Evolutionary conservation across 495 filamentous ascomycete species (phyloP).

Genomic region (Hypomontagnella submonticulosa): DNA sequence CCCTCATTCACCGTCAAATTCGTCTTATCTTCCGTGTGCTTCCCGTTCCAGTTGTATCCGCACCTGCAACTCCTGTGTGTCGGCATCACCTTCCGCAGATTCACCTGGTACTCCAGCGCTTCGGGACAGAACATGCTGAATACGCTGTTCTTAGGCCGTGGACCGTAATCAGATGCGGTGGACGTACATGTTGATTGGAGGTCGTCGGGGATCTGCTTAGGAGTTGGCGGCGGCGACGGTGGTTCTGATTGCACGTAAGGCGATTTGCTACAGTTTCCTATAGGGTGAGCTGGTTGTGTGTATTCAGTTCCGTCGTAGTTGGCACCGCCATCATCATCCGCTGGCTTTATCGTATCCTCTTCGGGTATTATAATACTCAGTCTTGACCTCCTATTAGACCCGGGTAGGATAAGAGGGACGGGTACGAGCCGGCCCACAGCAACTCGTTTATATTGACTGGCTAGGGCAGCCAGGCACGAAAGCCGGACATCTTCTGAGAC

Average conservation of each 20-base stretch:
- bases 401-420: constrained; percentile 47
- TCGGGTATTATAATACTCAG: constrained; percentile 18
- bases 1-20: constrained; percentile 47
- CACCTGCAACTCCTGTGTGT: constrained; percentile 46
- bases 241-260: constrained; percentile 49
- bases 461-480: constrained; percentile 46
- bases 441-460: constrained; percentile 51
- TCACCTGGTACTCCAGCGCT: constrained; percentile 52
- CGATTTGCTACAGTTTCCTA: constrained; percentile 24
- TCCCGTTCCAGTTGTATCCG: constrained; percentile 50
- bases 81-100: constrained; percentile 43
- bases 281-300: constrained; percentile 26
- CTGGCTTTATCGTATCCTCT: constrained; percentile 8
- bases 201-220: constrained; percentile 47
- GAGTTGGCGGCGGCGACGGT: constrained; percentile 53
- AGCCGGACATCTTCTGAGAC: constrained; percentile 50
- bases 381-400: constrained; percentile 35
- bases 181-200: constrained; percentile 33
- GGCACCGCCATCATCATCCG: constrained; percentile 8
- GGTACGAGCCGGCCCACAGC: constrained; percentile 52
- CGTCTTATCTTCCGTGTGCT: constrained; percentile 7
- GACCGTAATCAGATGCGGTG: constrained; percentile 15
- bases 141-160: constrained; percentile 51
- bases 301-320: constrained; percentile 30
- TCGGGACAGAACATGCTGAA: constrained; percentile 55